Percentiles rank a stretch among this genome's conserved stretches.
Conservation (phyloP, 1,284 basidiomycete species). For the Anthracocystis setariae region DNA sequence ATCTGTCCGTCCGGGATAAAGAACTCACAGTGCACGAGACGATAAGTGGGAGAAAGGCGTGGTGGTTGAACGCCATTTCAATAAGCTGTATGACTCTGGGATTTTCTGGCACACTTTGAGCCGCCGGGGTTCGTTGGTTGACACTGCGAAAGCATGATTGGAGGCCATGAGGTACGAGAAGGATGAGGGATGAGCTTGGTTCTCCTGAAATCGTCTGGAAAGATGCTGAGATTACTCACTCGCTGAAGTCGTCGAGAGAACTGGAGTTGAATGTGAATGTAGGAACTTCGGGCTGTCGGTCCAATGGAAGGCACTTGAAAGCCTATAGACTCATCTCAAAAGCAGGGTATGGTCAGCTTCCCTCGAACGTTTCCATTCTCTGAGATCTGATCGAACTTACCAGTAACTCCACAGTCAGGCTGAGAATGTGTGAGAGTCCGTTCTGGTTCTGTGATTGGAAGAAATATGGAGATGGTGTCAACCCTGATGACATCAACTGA, state of each 20-base stretch:
- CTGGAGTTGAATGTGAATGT: no score
- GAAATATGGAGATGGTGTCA: not conserved
- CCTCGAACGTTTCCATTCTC: no score
- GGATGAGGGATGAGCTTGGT: no score
- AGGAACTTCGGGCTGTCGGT: not conserved
- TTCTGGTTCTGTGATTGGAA: constrained; percentile 10
- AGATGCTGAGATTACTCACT: not conserved
- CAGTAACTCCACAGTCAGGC: constrained; percentile 7
- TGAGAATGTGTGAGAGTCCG: constrained; percentile 28
- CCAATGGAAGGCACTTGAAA: not conserved
- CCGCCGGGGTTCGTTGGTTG: no score
- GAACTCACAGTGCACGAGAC: constrained; percentile 27
- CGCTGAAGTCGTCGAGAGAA: constrained; percentile 16
- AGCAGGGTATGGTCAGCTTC: not conserved
- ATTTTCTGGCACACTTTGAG: not conserved
- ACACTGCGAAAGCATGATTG: no score
- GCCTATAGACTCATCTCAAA: not conserved
- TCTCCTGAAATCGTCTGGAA: not conserved
- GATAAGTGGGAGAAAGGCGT: constrained; percentile 37
- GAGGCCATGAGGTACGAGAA: no score
- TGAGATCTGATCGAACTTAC: constrained; percentile 10
- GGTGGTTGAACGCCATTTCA: constrained; percentile 26
- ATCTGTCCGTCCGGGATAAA: no score
- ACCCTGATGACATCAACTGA: not conserved
- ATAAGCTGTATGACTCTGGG: constrained; percentile 7